These are phyloP conservation scores for Casuarina equisetifolia DNA, from an alignment of 306 rosid genomes.

Conservation along the genomic window DNA sequence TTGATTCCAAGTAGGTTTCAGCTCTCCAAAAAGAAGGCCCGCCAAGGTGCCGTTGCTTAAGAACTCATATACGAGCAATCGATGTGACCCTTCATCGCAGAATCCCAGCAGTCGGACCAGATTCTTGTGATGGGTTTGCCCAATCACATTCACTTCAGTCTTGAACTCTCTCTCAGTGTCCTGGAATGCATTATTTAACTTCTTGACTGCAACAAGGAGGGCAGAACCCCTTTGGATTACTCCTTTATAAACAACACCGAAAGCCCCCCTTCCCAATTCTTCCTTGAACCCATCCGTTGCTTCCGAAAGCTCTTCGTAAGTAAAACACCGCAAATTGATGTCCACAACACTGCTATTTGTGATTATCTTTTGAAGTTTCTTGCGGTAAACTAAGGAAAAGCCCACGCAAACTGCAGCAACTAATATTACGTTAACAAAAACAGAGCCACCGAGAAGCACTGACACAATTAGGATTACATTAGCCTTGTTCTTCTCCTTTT, in stretches of 20 bases:
- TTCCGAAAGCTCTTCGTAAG: slow-evolving; percentile 33
- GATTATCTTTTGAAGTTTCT: slow-evolving; percentile 8
- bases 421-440: slow-evolving; percentile 28
- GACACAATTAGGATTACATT: slow-evolving; percentile 32
- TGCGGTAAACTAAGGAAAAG: slow-evolving; percentile 16
- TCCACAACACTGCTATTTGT: slow-evolving; percentile 10
- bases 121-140: slow-evolving; percentile 38
- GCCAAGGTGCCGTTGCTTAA: slow-evolving; percentile 37
- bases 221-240: neutral
- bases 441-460: slow-evolving; percentile 44
- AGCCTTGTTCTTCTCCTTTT: slow-evolving; percentile 34
- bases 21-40: slow-evolving; percentile 16
- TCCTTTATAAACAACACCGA: slow-evolving; percentile 44
- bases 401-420: slow-evolving; percentile 19
- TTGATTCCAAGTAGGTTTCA: slow-evolving; percentile 30
- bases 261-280: slow-evolving; percentile 41
- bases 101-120: slow-evolving; percentile 29
- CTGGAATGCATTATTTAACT: neutral
- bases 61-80: slow-evolving; percentile 31
- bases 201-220: slow-evolving; percentile 32
- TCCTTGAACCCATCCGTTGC: slow-evolving; percentile 36
- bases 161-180: slow-evolving; percentile 32
- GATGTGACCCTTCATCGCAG: slow-evolving; percentile 16
- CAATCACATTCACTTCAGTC: slow-evolving; percentile 29
- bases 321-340: slow-evolving; percentile 23